Conservation (phyloP, 83 land plant genomes). For the Isoetes engelmannii region DNA sequence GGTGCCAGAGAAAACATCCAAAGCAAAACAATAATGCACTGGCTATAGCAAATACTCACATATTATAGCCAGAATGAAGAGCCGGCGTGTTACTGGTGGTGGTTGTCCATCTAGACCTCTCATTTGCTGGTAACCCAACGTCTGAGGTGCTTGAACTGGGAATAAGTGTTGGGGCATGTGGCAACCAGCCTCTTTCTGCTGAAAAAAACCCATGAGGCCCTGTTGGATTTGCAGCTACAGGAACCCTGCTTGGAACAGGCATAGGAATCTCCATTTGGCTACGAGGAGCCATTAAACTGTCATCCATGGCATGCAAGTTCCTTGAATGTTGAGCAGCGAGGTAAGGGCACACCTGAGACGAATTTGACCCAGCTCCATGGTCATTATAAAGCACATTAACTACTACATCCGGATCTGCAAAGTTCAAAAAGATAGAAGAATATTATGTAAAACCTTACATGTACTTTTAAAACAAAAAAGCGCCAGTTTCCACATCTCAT, state of each 20-base stretch:
- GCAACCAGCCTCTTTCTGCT: neutral
- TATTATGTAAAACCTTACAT: neutral
- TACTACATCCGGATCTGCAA: constrained; percentile 20
- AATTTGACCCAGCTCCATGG: neutral
- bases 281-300: neutral
- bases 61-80: too few species aligned
- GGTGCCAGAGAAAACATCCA: too few species aligned
- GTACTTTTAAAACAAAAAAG: neutral
- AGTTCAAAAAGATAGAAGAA: neutral
- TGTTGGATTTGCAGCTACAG: neutral
- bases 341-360: constrained; percentile 8
- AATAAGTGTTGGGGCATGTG: neutral
- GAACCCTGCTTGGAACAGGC: neutral
- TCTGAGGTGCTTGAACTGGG: neutral
- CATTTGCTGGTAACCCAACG: neutral
- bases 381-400: constrained; percentile 9
- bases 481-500: neutral
- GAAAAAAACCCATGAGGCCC: neutral
- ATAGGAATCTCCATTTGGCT: neutral
- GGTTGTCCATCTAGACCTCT: constrained; percentile 1
- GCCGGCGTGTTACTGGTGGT: too few species aligned
- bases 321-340: neutral
- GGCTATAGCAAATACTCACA: too few species aligned
- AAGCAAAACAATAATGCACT: too few species aligned
- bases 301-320: neutral